Percentiles rank a stretch among this genome's conserved stretches.
phyloP scores from a whole-genome alignment of 768 basidiomycete species.

The Russula emetica region DNA sequence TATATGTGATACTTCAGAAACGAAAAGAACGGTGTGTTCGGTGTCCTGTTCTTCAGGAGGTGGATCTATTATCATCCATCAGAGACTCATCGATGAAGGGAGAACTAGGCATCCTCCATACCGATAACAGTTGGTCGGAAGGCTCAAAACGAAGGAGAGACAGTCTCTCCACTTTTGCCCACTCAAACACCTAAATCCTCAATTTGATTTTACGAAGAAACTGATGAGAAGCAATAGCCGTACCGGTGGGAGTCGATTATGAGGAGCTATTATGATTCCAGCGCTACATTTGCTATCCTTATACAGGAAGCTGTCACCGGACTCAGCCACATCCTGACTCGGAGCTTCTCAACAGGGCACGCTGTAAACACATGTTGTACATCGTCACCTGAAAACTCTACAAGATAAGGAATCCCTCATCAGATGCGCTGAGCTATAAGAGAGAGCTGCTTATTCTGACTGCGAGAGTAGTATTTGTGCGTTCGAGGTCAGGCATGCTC shows the following conservation, averaged over 20 bases:
- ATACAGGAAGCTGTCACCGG: neutral
- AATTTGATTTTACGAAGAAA: neutral
- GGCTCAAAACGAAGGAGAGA: neutral
- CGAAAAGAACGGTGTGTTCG: neutral
- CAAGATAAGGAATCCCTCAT: neutral
- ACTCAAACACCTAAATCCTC: neutral
- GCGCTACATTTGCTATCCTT: neutral
- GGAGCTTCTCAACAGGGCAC: neutral
- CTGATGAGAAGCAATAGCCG: neutral
- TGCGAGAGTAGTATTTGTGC: neutral
- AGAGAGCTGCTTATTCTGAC: neutral
- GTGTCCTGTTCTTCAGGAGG: neutral
- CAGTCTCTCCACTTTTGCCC: neutral
- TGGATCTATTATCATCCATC: neutral
- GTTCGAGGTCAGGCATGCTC: neutral
- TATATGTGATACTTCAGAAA: neutral
- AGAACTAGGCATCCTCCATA: neutral
- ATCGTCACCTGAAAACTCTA: neutral
- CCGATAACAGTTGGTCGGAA: neutral
- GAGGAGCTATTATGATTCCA: neutral
- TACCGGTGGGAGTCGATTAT: neutral
- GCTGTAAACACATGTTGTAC: neutral
- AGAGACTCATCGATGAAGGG: neutral
- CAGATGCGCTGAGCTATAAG: neutral
- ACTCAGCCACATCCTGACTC: neutral